These are phyloP conservation scores for Xylaria grammica DNA, from an alignment of 495 filamentous ascomycete species.

Conservation along the genomic window DNA sequence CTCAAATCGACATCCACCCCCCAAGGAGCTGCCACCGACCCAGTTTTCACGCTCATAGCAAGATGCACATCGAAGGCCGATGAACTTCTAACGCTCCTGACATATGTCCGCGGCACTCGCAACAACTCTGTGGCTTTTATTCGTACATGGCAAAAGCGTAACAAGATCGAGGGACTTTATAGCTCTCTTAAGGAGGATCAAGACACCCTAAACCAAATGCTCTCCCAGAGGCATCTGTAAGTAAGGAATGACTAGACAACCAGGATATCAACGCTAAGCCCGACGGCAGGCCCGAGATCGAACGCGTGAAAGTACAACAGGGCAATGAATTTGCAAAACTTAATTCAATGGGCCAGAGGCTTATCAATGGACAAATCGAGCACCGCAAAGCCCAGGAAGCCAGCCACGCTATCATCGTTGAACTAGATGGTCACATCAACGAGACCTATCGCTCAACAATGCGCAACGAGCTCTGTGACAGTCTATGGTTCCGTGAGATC, in stretches of 20 bases:
- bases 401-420: background rate
- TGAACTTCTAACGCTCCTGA: background rate
- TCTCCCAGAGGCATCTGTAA: slow-evolving; percentile 1
- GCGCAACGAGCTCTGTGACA: background rate
- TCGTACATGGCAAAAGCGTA: background rate
- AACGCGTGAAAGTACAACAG: background rate
- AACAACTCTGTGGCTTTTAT: background rate
- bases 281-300: background rate
- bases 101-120: slow-evolving; percentile 1
- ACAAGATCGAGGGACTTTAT: background rate
- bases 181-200: background rate
- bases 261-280: background rate
- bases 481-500: slow-evolving; percentile 10
- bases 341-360: background rate
- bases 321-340: background rate
- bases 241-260: background rate
- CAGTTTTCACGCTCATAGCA: background rate
- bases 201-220: slow-evolving; percentile 1
- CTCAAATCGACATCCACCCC: background rate
- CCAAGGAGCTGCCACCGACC: background rate
- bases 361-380: background rate
- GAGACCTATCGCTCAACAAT: background rate
- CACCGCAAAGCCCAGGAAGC: background rate
- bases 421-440: background rate
- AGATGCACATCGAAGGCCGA: background rate